Evolutionary conservation across 2,329 filamentous ascomycete species (phyloP).

Genomic region (Pleomassaria siparia): DNA sequence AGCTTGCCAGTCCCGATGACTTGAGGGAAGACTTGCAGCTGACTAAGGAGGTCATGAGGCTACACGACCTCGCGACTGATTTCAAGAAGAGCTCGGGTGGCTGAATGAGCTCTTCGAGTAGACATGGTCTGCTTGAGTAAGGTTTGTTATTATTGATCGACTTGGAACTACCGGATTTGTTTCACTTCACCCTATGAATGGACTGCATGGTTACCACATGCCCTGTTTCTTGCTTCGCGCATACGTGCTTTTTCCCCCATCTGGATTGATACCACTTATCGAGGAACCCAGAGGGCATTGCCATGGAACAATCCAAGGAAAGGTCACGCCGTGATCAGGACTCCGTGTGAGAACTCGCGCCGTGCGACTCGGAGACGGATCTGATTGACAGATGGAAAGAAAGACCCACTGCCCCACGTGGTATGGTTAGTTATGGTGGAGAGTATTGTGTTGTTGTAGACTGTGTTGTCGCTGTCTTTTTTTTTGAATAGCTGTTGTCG

Average conservation of each 20-base stretch:
- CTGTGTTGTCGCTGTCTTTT: slow-evolving; percentile 8
- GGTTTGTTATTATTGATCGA: slow-evolving; percentile 9
- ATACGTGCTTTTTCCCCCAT: not conserved
- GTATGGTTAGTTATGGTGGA: not conserved
- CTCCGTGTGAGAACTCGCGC: not conserved
- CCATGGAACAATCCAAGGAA: slow-evolving; percentile 1
- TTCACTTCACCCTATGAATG: slow-evolving; percentile 18
- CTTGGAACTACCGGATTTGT: slow-evolving; percentile 19
- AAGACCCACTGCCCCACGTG: not conserved
- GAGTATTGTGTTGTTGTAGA: not conserved
- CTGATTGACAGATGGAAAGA: not conserved
- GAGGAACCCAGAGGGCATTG: slow-evolving; percentile 14
- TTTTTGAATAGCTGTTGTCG: slow-evolving; percentile 7
- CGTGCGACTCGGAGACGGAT: not conserved
- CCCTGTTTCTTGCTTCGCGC: not conserved
- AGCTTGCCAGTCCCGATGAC: slow-evolving; percentile 37
- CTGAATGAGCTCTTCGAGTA: slow-evolving; percentile 26
- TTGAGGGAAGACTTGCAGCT: slow-evolving; percentile 37
- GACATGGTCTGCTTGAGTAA: slow-evolving; percentile 19
- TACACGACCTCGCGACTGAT: slow-evolving; percentile 38
- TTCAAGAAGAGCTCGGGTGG: slow-evolving; percentile 35
- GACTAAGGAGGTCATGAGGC: slow-evolving; percentile 35
- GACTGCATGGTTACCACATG: slow-evolving; percentile 24
- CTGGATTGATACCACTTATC: slow-evolving; percentile 25
- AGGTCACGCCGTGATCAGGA: not conserved